Evolutionary conservation across 1,284 basidiomycete genomes (phyloP).

Genomic region (Ceratobasidium papillatum): DNA sequence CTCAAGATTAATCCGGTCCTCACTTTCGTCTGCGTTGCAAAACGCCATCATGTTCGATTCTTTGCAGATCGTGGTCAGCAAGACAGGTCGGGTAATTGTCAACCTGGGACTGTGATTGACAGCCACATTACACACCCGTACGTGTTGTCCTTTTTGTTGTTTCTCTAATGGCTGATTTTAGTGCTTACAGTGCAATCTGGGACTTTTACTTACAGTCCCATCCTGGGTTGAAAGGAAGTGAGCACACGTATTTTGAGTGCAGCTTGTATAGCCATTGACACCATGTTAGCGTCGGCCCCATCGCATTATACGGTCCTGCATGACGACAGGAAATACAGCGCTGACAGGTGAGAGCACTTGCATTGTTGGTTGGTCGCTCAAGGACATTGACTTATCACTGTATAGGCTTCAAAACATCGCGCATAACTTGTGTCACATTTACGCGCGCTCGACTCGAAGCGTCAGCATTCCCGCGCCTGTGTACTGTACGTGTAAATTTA

Average conservation of each 20-base stretch:
- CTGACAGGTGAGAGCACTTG: slow-evolving; percentile 33
- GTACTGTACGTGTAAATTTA: slow-evolving; percentile 15
- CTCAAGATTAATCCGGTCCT: slow-evolving; percentile 35
- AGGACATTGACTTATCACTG: background rate
- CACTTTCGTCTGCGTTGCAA: slow-evolving; percentile 43
- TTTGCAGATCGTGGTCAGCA: slow-evolving; percentile 64
- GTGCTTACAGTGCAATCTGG: slow-evolving; percentile 59
- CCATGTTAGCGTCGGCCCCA: slow-evolving; percentile 35
- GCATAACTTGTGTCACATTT: slow-evolving; percentile 25
- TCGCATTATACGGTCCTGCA: slow-evolving; percentile 43
- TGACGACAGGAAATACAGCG: slow-evolving; percentile 39
- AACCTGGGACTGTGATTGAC: slow-evolving; percentile 78
- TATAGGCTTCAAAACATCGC: slow-evolving; percentile 26
- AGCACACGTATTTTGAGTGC: background rate
- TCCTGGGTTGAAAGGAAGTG: slow-evolving; percentile 56
- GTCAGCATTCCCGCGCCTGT: slow-evolving; percentile 35
- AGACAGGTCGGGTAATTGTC: slow-evolving; percentile 75
- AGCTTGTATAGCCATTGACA: background rate
- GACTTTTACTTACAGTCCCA: slow-evolving; percentile 85
- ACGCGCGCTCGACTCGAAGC: slow-evolving; percentile 27
- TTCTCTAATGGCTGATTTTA: background rate
- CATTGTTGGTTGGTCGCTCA: background rate
- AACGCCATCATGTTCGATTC: slow-evolving; percentile 61
- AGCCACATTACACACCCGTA: slow-evolving; percentile 42
- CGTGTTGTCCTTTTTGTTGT: background rate